Evolutionary conservation across 2,329 filamentous ascomycete species (phyloP).

Genomic region (Paecilomyces niveus): DNA sequence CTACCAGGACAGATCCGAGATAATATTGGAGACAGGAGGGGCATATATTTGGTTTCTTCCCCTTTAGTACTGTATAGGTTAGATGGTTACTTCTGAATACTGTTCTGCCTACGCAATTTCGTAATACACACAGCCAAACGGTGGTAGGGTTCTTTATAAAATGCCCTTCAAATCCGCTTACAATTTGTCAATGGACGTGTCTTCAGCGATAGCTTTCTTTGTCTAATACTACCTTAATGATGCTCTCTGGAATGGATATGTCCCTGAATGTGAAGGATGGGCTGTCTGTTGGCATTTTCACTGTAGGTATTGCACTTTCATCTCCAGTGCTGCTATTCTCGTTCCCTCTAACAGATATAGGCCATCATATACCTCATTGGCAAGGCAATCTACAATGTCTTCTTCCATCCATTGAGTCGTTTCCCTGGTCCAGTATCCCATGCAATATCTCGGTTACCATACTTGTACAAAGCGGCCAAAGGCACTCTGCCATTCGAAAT

Average conservation of each 20-base stretch:
- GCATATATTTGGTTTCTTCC: neutral
- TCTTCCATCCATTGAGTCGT: conserved; percentile 16
- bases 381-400: conserved; percentile 13
- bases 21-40: neutral
- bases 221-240: neutral
- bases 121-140: neutral
- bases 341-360: neutral
- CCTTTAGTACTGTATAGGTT: neutral
- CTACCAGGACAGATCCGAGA: neutral
- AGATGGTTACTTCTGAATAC: neutral
- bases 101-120: neutral
- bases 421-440: conserved; percentile 14
- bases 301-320: neutral
- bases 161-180: neutral
- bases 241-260: neutral
- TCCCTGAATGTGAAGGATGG: neutral
- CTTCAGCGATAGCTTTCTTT: neutral
- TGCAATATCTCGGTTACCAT: conserved; percentile 10
- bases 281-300: neutral
- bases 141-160: neutral
- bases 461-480: conserved; percentile 3
- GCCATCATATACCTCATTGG: neutral
- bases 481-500: conserved; percentile 16
- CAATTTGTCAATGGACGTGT: neutral
- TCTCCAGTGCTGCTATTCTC: neutral